Percentiles rank a stretch among this genome's conserved stretches.
phyloP scores from a whole-genome alignment of 192 early-diverging fungal species.

The Glomus cerebriforme region DNA sequence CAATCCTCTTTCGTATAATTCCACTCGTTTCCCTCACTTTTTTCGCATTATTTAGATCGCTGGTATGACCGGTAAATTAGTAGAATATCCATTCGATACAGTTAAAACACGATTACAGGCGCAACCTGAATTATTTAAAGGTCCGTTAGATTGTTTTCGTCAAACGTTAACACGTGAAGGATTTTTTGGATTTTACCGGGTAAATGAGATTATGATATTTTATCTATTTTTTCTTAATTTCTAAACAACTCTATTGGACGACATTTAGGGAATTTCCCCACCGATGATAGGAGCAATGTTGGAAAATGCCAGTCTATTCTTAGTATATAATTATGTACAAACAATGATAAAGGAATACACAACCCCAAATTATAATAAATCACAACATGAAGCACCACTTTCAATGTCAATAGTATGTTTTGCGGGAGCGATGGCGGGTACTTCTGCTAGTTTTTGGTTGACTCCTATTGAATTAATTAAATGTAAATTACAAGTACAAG shows the following conservation, averaged over 20 bases:
- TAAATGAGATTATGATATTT: conserved; percentile 35
- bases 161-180: conserved; percentile 80
- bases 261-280: conserved; percentile 77
- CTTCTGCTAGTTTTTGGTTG: conserved; percentile 82
- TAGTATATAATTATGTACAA: conserved; percentile 86
- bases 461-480: conserved; percentile 97
- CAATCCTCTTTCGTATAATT: neutral
- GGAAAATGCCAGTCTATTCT: conserved; percentile 90
- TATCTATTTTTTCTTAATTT: neutral
- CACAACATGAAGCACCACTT: conserved; percentile 45
- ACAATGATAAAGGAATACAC: conserved; percentile 58
- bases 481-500: conserved; percentile 94
- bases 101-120: conserved; percentile 93
- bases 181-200: conserved; percentile 84
- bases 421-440: conserved; percentile 85
- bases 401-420: conserved; percentile 68
- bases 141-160: conserved; percentile 79
- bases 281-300: conserved; percentile 93
- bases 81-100: conserved; percentile 97
- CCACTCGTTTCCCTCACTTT: neutral
- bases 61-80: conserved; percentile 88
- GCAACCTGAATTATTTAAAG: conserved; percentile 74
- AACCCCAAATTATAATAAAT: conserved; percentile 28
- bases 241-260: neutral
- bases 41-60: conserved; percentile 56